phyloP scores from a whole-genome alignment of 352 stramenopile species.

The Globisporangium camurandrum region DNA sequence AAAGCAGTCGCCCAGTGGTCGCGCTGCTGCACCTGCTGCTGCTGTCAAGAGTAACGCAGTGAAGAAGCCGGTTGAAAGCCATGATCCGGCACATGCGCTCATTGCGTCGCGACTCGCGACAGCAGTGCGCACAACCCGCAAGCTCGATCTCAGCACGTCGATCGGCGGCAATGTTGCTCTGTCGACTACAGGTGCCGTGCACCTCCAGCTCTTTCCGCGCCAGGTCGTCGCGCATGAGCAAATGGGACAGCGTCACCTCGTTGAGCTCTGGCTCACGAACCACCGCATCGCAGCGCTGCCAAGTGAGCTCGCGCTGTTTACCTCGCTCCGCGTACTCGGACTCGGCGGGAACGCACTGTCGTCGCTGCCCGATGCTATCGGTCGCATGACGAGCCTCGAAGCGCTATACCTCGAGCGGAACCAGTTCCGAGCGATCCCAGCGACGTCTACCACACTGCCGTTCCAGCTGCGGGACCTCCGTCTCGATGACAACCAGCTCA shows the following conservation, averaged over 20 bases:
- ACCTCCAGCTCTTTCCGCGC: conserved; percentile 30
- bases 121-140: conserved; percentile 16
- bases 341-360: conserved; percentile 49
- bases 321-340: conserved; percentile 44
- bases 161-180: not conserved
- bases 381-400: conserved; percentile 28
- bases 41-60: not conserved
- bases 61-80: not conserved
- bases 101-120: conserved; percentile 24
- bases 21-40: not conserved
- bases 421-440: conserved; percentile 27
- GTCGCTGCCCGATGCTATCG: conserved; percentile 34
- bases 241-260: conserved; percentile 27
- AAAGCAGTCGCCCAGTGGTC: too few species aligned
- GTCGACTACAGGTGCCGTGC: not conserved
- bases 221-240: conserved; percentile 26
- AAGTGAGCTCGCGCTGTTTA: conserved; percentile 35
- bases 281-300: conserved; percentile 32
- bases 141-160: conserved; percentile 35
- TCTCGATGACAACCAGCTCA: conserved; percentile 47
- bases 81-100: conserved; percentile 4
- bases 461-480: conserved; percentile 33
- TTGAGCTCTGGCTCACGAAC: conserved; percentile 65
- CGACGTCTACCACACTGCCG: conserved; percentile 29
- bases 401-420: conserved; percentile 65